Percentiles rank a stretch among this genome's conserved stretches.
These are phyloP conservation scores for Russula virescens DNA, from an alignment of 768 basidiomycete species.

Conservation along the genomic window DNA sequence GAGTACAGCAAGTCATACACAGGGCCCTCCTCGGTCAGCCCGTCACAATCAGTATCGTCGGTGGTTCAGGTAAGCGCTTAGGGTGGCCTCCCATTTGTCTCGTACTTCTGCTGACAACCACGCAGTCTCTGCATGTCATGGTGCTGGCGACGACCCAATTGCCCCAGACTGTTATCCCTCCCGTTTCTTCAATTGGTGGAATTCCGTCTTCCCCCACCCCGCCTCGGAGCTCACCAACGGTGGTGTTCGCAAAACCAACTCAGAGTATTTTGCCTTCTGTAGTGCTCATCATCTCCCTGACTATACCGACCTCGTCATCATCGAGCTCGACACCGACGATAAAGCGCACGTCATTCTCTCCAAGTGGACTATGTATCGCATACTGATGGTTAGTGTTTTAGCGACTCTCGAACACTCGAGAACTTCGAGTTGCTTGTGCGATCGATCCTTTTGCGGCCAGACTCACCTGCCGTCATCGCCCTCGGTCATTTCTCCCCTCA, in stretches of 20 bases:
- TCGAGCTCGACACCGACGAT: conserved; percentile 94
- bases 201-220: conserved; percentile 94
- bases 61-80: conserved; percentile 68
- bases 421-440: conserved; percentile 92
- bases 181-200: conserved; percentile 98
- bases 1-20: conserved; percentile 77
- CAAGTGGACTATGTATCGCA: not conserved
- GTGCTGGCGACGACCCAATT: conserved; percentile 87
- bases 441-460: conserved; percentile 83
- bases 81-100: not conserved
- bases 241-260: conserved; percentile 86
- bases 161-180: conserved; percentile 84
- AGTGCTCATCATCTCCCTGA: conserved; percentile 91
- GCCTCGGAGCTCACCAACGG: conserved; percentile 98
- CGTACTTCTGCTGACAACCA: conserved; percentile 13
- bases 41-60: conserved; percentile 84
- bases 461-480: conserved; percentile 86
- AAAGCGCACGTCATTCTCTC: conserved; percentile 54
- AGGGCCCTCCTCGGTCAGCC: conserved; percentile 81
- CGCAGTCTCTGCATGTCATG: conserved; percentile 87
- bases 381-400: conserved; percentile 29
- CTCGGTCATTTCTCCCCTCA: conserved; percentile 96
- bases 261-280: conserved; percentile 94
- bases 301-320: conserved; percentile 85
- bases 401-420: conserved; percentile 64